Conservation (phyloP, 108 stramenopile species). For the Nitzschia sp. region DNA sequence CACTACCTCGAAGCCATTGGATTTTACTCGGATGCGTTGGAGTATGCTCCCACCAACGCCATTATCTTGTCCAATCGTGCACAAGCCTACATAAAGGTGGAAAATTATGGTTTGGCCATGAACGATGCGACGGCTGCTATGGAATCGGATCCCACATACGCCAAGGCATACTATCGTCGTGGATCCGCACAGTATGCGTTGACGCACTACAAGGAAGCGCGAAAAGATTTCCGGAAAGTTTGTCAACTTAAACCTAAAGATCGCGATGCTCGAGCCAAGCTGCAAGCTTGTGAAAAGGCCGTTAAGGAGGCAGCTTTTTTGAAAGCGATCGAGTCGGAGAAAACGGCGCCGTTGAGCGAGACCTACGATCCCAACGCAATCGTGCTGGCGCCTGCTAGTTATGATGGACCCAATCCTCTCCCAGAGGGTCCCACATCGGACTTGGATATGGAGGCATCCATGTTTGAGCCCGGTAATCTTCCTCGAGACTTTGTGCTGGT, state of each 20-base stretch:
- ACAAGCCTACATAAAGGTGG: slow-evolving; percentile 92
- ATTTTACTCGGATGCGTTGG: slow-evolving; percentile 74
- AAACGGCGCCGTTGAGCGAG: slow-evolving; percentile 72
- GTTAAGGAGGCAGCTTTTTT: slow-evolving; percentile 89
- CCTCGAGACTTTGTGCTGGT: slow-evolving; percentile 91
- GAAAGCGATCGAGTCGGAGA: slow-evolving; percentile 89
- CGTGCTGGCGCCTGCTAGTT: slow-evolving; percentile 52
- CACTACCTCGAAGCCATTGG: slow-evolving; percentile 79
- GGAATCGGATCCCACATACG: slow-evolving; percentile 85
- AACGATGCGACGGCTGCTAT: slow-evolving; percentile 90
- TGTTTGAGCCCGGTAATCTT: slow-evolving; percentile 80
- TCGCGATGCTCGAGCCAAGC: slow-evolving; percentile 82
- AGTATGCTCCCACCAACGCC: slow-evolving; percentile 72
- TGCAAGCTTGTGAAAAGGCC: slow-evolving; percentile 90
- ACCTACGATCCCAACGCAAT: slow-evolving; percentile 70
- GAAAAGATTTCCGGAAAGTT: slow-evolving; percentile 88
- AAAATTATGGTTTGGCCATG: slow-evolving; percentile 96
- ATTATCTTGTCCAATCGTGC: slow-evolving; percentile 94
- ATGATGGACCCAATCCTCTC: slow-evolving; percentile 91
- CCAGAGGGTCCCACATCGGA: slow-evolving; percentile 35
- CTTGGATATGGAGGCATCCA: slow-evolving; percentile 55
- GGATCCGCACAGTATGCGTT: slow-evolving; percentile 96
- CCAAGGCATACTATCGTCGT: slow-evolving; percentile 98
- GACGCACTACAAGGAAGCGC: slow-evolving; percentile 90
- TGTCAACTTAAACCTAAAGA: slow-evolving; percentile 86